Evolutionary conservation across 805 yeast genomes (phyloP).

Genomic region (Kodamaea laetipori): DNA sequence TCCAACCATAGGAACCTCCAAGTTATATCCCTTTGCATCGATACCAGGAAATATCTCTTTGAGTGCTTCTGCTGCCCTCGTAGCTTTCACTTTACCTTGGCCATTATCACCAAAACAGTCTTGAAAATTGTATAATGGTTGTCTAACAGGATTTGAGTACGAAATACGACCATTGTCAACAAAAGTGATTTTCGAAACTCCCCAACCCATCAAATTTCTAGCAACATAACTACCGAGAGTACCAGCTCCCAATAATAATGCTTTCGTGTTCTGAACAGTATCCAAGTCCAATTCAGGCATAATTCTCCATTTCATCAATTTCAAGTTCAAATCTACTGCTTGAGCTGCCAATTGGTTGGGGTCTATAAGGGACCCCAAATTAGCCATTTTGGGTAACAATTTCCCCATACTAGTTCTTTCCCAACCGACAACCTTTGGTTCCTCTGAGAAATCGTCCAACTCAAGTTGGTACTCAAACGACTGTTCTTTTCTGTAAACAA

Average conservation of each 20-base stretch:
- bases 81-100: slow-evolving; percentile 74
- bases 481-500: slow-evolving; percentile 27
- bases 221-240: slow-evolving; percentile 93
- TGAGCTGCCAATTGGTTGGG: slow-evolving; percentile 85
- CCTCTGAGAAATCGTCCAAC: slow-evolving; percentile 14
- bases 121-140: slow-evolving; percentile 78
- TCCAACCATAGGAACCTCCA: slow-evolving; percentile 96
- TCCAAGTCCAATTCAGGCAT: slow-evolving; percentile 81
- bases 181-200: slow-evolving; percentile 79
- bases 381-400: slow-evolving; percentile 80
- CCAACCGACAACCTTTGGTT: slow-evolving; percentile 77
- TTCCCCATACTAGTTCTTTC: slow-evolving; percentile 68
- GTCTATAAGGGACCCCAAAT: slow-evolving; percentile 76
- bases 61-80: slow-evolving; percentile 72
- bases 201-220: slow-evolving; percentile 91
- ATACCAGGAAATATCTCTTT: slow-evolving; percentile 79
- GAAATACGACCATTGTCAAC: slow-evolving; percentile 90
- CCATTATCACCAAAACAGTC: slow-evolving; percentile 70
- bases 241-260: slow-evolving; percentile 90
- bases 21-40: slow-evolving; percentile 55
- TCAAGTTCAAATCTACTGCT: slow-evolving; percentile 86
- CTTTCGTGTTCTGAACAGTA: slow-evolving; percentile 56
- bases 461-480: slow-evolving; percentile 35
- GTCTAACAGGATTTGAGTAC: slow-evolving; percentile 93
- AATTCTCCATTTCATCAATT: slow-evolving; percentile 95